phyloP scores from a whole-genome alignment of 1,284 basidiomycete species.

The Trichosporon coremiiforme region DNA sequence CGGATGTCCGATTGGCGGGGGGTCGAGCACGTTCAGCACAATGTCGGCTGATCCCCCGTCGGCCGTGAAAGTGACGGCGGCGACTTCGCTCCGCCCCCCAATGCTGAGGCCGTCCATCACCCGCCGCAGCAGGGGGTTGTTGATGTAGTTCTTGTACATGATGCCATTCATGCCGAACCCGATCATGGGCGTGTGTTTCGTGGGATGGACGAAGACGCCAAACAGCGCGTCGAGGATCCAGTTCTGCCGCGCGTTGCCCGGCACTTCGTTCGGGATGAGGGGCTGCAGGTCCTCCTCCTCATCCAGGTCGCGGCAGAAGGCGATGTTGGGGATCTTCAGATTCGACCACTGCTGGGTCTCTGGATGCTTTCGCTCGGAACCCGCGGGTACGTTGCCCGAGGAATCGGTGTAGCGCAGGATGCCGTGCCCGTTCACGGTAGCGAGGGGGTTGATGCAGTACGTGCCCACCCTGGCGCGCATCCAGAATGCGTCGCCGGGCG shows the following conservation, averaged over 20 bases:
- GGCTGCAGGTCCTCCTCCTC: slow-evolving; percentile 36
- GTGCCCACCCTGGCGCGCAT: slow-evolving; percentile 41
- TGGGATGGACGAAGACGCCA: slow-evolving; percentile 33
- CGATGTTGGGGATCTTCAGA: slow-evolving; percentile 16
- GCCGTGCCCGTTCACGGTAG: background rate
- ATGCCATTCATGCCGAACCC: slow-evolving; percentile 40
- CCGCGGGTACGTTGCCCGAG: background rate
- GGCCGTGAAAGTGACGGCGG: background rate
- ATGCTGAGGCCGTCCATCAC: slow-evolving; percentile 34
- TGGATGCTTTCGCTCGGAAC: background rate
- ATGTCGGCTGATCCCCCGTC: slow-evolving; percentile 14
- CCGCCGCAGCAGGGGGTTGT: slow-evolving; percentile 44
- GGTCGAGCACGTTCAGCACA: slow-evolving; percentile 51
- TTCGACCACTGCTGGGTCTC: slow-evolving; percentile 2
- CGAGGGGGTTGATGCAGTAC: slow-evolving; percentile 19
- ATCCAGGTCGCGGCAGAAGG: slow-evolving; percentile 37
- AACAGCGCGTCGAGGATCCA: slow-evolving; percentile 36
- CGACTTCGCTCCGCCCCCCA: slow-evolving; percentile 33
- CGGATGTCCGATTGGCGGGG: slow-evolving; percentile 46
- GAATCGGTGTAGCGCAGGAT: slow-evolving; percentile 25
- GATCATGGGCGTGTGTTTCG: slow-evolving; percentile 27
- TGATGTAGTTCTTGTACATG: slow-evolving; percentile 39
- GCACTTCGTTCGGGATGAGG: slow-evolving; percentile 34
- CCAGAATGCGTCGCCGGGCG: slow-evolving; percentile 42
- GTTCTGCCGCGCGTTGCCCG: slow-evolving; percentile 28